phyloP scores from a whole-genome alignment of 768 basidiomycete species.

The Paxillus involutus region DNA sequence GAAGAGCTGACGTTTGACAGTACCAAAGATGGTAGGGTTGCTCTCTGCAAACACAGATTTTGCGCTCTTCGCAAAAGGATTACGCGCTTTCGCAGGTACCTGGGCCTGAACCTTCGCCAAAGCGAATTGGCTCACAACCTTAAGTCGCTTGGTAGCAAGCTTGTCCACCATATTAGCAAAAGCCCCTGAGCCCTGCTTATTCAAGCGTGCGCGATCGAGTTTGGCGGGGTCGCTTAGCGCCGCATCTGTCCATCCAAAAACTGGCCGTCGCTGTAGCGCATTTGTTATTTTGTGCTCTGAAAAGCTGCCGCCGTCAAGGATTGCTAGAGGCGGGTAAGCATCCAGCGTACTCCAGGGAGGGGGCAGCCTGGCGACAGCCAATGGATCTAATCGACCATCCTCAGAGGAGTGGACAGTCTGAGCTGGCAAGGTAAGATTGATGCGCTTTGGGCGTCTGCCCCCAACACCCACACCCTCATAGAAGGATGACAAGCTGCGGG shows the following conservation, averaged over 20 bases:
- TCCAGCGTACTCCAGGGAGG: slow-evolving; percentile 24
- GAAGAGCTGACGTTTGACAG: not conserved
- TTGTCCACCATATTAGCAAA: slow-evolving; percentile 19
- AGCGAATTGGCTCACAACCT: slow-evolving; percentile 20
- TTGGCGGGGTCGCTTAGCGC: slow-evolving; percentile 8
- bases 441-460: not conserved
- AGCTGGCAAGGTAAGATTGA: slow-evolving; percentile 17
- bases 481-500: slow-evolving; percentile 17
- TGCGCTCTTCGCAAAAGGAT: slow-evolving; percentile 20
- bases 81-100: slow-evolving; percentile 8
- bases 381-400: slow-evolving; percentile 13
- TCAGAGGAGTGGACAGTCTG: slow-evolving; percentile 17
- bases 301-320: not conserved
- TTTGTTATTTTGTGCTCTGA: not conserved
- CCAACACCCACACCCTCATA: slow-evolving; percentile 8
- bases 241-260: not conserved
- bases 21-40: not conserved
- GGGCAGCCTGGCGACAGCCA: slow-evolving; percentile 28
- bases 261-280: not conserved
- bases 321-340: not conserved
- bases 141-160: slow-evolving; percentile 22
- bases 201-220: slow-evolving; percentile 26
- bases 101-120: slow-evolving; percentile 8
- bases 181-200: slow-evolving; percentile 20
- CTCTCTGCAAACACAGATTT: slow-evolving; percentile 21